phyloP scores from a whole-genome alignment of 331 rosid species.

The Arachis monticola region DNA sequence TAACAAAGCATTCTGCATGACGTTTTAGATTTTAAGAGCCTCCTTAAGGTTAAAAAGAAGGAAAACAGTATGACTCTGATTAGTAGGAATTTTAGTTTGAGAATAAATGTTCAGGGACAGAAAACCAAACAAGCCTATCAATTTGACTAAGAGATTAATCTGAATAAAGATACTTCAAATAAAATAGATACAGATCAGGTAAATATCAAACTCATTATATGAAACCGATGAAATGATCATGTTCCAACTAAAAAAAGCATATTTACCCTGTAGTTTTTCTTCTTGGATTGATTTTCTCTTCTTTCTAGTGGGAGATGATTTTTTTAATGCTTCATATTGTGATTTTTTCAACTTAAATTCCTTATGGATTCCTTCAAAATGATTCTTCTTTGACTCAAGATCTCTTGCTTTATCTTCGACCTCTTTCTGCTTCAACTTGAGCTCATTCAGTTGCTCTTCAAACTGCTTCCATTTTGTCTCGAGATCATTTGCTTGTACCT shows the following conservation, averaged over 20 bases:
- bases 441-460: neutral
- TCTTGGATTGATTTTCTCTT: neutral
- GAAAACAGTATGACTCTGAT: too few relatives aligned
- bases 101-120: too few relatives aligned
- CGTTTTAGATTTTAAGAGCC: neutral
- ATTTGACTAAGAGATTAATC: too few relatives aligned
- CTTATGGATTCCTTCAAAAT: neutral
- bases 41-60: neutral
- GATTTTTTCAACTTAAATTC: neutral
- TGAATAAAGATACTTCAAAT: neutral
- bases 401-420: neutral
- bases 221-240: neutral
- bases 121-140: too few relatives aligned
- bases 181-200: neutral
- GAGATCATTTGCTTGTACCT: neutral
- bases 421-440: neutral
- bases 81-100: too few relatives aligned
- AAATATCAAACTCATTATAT: neutral
- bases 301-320: neutral
- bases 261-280: neutral
- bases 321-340: neutral
- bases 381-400: neutral
- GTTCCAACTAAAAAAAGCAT: neutral
- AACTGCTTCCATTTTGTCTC: neutral
- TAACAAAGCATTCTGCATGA: neutral